Base-by-base conservation (phyloP, 2,329 filamentous ascomycete genomes). In the Pyricularia grisea region DNA sequence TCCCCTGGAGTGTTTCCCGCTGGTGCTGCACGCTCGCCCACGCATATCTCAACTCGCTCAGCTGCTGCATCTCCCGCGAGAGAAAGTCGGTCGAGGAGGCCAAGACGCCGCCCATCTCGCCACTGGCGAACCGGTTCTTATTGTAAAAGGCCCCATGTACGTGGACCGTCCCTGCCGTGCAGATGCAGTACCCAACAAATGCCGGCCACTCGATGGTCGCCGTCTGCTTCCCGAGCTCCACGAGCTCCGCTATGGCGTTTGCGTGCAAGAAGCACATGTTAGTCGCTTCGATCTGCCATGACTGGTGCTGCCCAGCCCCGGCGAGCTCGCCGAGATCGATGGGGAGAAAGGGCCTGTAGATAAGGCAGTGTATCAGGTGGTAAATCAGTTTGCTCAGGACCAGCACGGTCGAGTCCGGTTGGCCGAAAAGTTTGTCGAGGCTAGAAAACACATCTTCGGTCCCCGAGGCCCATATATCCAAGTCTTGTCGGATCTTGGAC, bases 251-350 rank as follows among this genome's bases (percentile, higher is more conserved):
- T 67, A 96, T 94, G 5, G 92, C 92, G 74, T 96, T 97, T 6
- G 93, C 92, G 73, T 97, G 93, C 23, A 94, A 81, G 76, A 88
- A 95, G 78, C 93, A 96, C 76, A 94, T 85, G 74, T 95, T 94
- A 0, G 92, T 96, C 0, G 93, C 92, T 76, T 96, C 92, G 66
- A 96, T 94, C 76, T 96, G 93, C 93, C 93, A 97, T 31, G 92
- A 94, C 76, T 96, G 92, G 73, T 96, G 92, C 74, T 96, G 92
- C 1, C 91, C 91, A 0, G 87, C 90, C 17, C 91, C 91, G 14
- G 91, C 87, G 7, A 97, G 85, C 76, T 96, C 93, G 28, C 90
- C 87, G 3, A 96, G 82, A 76, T 96, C 91, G 71, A 97, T 91
- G 0, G 93, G 93, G 6, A 97, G 82, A 77, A 97, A 97, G 0